Evolutionary conservation across 2,329 filamentous ascomycete species (phyloP).

Genomic region (Sporothrix dimorphospora): DNA sequence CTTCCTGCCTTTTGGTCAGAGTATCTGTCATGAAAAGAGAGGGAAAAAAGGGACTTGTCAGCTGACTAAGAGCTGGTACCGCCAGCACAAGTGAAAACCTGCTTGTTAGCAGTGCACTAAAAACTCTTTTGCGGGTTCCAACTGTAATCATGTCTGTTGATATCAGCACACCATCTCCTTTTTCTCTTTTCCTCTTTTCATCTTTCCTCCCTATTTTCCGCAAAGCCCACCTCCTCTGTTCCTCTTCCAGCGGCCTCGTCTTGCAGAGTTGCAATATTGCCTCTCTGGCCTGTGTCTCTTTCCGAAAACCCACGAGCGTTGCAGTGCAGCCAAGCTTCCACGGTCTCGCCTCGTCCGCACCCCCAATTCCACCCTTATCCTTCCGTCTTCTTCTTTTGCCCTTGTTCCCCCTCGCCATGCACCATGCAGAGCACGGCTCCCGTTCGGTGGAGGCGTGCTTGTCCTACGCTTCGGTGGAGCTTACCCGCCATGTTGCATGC

Average conservation of each 20-base stretch:
- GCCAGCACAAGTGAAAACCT: not conserved
- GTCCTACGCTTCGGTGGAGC: not conserved
- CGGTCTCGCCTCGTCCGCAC: not conserved
- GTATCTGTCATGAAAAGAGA: not conserved
- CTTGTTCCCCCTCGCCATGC: not conserved
- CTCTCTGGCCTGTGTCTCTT: not conserved
- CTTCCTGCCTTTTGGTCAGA: not conserved
- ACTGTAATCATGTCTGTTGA: constrained; percentile 6
- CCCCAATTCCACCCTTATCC: not conserved
- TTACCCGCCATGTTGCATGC: not conserved
- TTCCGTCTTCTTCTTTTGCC: not conserved
- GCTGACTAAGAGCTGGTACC: not conserved
- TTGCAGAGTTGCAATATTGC: constrained; percentile 11
- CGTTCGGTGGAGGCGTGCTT: not conserved
- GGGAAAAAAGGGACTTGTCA: not conserved
- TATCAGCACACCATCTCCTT: not conserved
- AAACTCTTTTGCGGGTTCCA: not conserved
- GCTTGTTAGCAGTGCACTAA: not conserved
- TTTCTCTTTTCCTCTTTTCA: not conserved
- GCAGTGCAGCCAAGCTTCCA: constrained; percentile 4
- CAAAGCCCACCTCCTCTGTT: not conserved
- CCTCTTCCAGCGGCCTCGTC: not conserved
- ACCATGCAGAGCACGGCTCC: not conserved
- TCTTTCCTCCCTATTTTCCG: not conserved
- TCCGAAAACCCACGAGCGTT: constrained; percentile 6